Evolutionary conservation across 2,329 filamentous ascomycete genomes (phyloP).

Genomic region (Pseudogymnoascus sp.): DNA sequence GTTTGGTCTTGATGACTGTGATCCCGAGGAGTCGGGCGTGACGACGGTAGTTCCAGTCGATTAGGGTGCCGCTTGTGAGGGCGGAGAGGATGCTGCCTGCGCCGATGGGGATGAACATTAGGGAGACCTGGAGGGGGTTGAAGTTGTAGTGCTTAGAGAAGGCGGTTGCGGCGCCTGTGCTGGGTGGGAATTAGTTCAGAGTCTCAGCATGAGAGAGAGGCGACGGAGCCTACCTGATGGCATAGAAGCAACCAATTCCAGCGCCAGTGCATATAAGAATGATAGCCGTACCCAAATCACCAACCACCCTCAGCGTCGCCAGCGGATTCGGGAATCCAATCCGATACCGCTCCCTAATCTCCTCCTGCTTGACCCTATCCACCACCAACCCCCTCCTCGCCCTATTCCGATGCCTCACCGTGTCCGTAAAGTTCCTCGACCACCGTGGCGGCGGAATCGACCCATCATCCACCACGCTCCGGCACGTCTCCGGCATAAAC

Average conservation of each 20-base stretch:
- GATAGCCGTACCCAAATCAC: conserved; percentile 35
- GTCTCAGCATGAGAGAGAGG: neutral
- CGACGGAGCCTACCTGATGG: conserved; percentile 15
- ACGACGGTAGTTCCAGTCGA: conserved; percentile 61
- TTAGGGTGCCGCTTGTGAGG: conserved; percentile 40
- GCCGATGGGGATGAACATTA: conserved; percentile 44
- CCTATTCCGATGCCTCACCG: conserved; percentile 13
- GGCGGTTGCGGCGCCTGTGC: conserved; percentile 35
- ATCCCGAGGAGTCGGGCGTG: conserved; percentile 47
- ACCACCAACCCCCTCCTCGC: conserved; percentile 12
- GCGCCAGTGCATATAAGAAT: conserved; percentile 35
- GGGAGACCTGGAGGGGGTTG: conserved; percentile 44
- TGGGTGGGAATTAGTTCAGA: conserved; percentile 19
- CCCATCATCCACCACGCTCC: conserved; percentile 44
- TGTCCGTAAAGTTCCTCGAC: conserved; percentile 46
- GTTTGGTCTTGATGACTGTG: conserved; percentile 43
- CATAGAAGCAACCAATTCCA: conserved; percentile 43
- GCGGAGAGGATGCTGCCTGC: conserved; percentile 38
- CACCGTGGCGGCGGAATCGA: conserved; percentile 45
- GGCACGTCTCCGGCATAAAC: conserved; percentile 44
- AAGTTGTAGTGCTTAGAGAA: conserved; percentile 46
- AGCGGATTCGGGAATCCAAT: conserved; percentile 32
- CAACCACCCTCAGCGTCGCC: conserved; percentile 33
- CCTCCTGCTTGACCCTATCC: conserved; percentile 20
- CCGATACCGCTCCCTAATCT: conserved; percentile 22